A percentile compares a stretch with the other conserved stretches of the same genome.
These are phyloP conservation scores for Paraurostyla sp. DNA, from an alignment of 73 alveolate genomes.

Conservation along the genomic window DNA sequence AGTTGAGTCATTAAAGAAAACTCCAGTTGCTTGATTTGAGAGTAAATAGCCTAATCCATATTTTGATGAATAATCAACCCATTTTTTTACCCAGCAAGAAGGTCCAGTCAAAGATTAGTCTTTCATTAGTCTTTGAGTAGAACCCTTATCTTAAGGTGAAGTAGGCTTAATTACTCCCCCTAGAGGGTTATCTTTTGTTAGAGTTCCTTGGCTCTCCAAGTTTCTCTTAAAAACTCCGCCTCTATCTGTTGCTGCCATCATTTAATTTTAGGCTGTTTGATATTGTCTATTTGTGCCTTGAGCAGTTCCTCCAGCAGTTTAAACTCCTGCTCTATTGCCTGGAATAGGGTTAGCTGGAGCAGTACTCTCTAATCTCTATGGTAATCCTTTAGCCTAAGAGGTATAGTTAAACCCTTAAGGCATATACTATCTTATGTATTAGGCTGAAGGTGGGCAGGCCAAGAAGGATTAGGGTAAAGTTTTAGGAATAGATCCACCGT, in stretches of 20 bases:
- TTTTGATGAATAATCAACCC: conserved; percentile 91
- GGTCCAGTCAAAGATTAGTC: conserved; percentile 13
- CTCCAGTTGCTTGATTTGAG: conserved; percentile 89
- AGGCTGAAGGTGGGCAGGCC: conserved; percentile 95
- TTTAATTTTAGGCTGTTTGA: neutral
- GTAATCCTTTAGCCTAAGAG: neutral
- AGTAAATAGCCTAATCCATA: conserved; percentile 93
- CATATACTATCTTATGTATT: conserved; percentile 87
- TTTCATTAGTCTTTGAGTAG: neutral
- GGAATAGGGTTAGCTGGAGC: conserved; percentile 34
- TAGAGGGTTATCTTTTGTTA: neutral
- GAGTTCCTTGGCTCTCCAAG: neutral
- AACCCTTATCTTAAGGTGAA: neutral
- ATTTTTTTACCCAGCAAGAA: conserved; percentile 85
- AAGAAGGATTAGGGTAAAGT: conserved; percentile 92
- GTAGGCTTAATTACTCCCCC: neutral
- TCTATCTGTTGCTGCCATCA: conserved; percentile 14
- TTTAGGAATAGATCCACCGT: conserved; percentile 93
- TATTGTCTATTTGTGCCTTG: conserved; percentile 5
- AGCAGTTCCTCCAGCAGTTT: conserved; percentile 4
- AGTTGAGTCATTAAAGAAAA: conserved; percentile 88
- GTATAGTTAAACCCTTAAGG: conserved; percentile 2
- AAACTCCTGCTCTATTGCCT: conserved; percentile 16
- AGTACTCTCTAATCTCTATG: conserved; percentile 23
- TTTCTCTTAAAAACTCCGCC: conserved; percentile 5